Percentiles rank a stretch among this genome's conserved stretches.
phyloP scores from a whole-genome alignment of 495 filamentous ascomycete species.

The Aspergillus sclerotioniger region DNA sequence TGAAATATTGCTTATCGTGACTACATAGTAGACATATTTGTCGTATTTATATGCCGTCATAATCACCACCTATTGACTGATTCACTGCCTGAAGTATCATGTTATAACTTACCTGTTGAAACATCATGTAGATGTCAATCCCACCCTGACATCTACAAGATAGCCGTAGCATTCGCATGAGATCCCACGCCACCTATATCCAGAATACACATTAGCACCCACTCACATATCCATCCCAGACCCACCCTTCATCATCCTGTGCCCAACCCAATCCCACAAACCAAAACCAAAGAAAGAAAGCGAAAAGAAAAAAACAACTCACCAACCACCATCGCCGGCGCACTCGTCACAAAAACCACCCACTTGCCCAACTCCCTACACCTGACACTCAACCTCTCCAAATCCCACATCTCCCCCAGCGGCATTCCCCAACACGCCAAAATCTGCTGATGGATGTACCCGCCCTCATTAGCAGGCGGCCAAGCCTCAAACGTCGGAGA shows the following conservation, averaged over 20 bases:
- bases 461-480: conserved; percentile 49
- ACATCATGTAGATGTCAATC: neutral
- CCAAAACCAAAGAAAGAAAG: neutral
- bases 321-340: conserved; percentile 56
- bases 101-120: neutral
- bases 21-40: neutral
- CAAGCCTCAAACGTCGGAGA: conserved; percentile 61
- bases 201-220: neutral
- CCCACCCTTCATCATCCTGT: neutral
- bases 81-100: neutral
- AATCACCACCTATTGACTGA: neutral
- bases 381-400: conserved; percentile 47
- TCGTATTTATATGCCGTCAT: too few relatives aligned
- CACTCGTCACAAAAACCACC: conserved; percentile 67
- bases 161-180: conserved; percentile 43
- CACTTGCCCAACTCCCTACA: conserved; percentile 56
- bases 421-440: conserved; percentile 64
- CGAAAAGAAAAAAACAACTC: conserved; percentile 9
- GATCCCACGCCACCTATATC: conserved; percentile 26
- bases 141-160: conserved; percentile 37
- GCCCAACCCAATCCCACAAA: neutral
- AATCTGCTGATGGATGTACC: conserved; percentile 59
- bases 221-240: neutral
- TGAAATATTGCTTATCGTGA: neutral
- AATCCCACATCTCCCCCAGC: conserved; percentile 60